These are phyloP conservation scores for Exophiala viscosa DNA, from an alignment of 2,329 filamentous ascomycete species.

Conservation along the genomic window DNA sequence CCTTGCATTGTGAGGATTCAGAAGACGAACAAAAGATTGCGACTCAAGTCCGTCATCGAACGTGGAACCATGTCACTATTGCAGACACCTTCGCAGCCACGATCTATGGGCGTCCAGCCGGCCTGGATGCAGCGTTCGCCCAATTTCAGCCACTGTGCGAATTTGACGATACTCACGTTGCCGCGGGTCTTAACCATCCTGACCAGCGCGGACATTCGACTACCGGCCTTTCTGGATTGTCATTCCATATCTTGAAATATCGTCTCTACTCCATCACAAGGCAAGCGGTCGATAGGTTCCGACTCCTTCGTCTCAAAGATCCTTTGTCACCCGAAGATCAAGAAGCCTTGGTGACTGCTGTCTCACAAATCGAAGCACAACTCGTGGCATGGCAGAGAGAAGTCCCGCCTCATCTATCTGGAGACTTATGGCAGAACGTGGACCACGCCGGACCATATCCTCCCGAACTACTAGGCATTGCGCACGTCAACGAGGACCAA, in stretches of 20 bases:
- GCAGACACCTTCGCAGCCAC: slow-evolving; percentile 32
- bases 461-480: background rate
- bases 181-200: background rate
- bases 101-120: slow-evolving; percentile 32
- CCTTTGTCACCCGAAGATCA: slow-evolving; percentile 7
- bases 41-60: slow-evolving; percentile 31
- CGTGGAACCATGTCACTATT: slow-evolving; percentile 32
- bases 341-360: slow-evolving; percentile 1
- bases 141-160: slow-evolving; percentile 27
- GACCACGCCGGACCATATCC: slow-evolving; percentile 1
- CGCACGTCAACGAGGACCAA: background rate
- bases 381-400: slow-evolving; percentile 8
- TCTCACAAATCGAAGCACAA: slow-evolving; percentile 6
- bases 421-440: background rate
- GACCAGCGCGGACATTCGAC: background rate
- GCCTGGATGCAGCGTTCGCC: slow-evolving; percentile 30
- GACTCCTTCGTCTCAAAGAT: slow-evolving; percentile 24
- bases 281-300: slow-evolving; percentile 28
- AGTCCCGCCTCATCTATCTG: slow-evolving; percentile 1
- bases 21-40: slow-evolving; percentile 5
- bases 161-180: slow-evolving; percentile 28
- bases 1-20: slow-evolving; percentile 17
- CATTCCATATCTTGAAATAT: slow-evolving; percentile 31
- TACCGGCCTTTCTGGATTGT: slow-evolving; percentile 13
- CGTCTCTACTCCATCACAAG: slow-evolving; percentile 31